Percentiles rank a stretch among this genome's conserved stretches.
Evolutionary conservation across 2,329 filamentous ascomycete species (phyloP).

Genomic region (Cylindrodendrum hubeiense): DNA sequence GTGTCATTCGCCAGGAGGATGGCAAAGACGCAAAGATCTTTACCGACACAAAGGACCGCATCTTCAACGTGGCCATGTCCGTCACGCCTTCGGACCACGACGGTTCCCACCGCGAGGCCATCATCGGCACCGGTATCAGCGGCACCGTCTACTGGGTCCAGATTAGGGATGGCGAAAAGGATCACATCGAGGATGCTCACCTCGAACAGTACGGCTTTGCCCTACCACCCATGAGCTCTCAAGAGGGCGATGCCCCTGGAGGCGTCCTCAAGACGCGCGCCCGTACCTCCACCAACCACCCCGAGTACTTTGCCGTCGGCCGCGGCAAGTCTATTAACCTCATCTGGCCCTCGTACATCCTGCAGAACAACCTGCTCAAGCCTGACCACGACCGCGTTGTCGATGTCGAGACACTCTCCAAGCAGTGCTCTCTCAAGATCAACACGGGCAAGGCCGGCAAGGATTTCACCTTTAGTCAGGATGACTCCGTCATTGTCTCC

Average conservation of each 20-base stretch:
- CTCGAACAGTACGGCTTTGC: slow-evolving; percentile 89
- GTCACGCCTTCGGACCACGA: slow-evolving; percentile 70
- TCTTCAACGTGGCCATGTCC: slow-evolving; percentile 93
- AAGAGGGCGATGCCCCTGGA: slow-evolving; percentile 91
- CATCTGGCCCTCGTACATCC: slow-evolving; percentile 76
- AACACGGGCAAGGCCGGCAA: slow-evolving; percentile 98
- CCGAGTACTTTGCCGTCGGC: slow-evolving; percentile 94
- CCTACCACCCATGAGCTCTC: slow-evolving; percentile 85
- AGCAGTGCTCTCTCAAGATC: slow-evolving; percentile 90
- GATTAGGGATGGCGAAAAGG: slow-evolving; percentile 81
- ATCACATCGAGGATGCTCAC: slow-evolving; percentile 82
- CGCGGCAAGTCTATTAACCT: slow-evolving; percentile 97
- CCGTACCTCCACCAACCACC: slow-evolving; percentile 87
- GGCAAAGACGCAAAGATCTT: slow-evolving; percentile 94
- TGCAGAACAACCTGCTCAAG: slow-evolving; percentile 74
- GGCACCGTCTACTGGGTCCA: slow-evolving; percentile 97
- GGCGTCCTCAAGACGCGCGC: slow-evolving; percentile 96
- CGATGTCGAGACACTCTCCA: slow-evolving; percentile 88
- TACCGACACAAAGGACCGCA: slow-evolving; percentile 89
- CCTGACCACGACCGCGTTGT: slow-evolving; percentile 76
- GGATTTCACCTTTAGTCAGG: slow-evolving; percentile 97
- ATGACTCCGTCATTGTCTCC: slow-evolving; percentile 93
- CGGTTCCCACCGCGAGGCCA: slow-evolving; percentile 76
- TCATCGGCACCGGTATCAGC: slow-evolving; percentile 93
- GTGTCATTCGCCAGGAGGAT: slow-evolving; percentile 94